Evolutionary conservation across 345 rosid genomes (phyloP).

Genomic region (Brassica juncea): DNA sequence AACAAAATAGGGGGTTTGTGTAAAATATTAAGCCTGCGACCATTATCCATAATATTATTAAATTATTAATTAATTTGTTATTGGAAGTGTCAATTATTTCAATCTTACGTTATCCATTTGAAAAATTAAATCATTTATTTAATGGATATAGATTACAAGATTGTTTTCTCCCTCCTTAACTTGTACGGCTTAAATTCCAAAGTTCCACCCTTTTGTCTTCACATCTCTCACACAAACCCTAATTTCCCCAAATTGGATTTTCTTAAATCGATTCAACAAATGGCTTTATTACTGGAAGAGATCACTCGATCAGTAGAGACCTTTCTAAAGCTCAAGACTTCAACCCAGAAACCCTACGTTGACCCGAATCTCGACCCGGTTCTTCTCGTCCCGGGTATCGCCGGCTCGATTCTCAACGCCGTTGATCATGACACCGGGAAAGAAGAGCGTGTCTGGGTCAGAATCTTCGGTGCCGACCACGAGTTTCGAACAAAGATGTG

Average conservation of each 20-base stretch:
- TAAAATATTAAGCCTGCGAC: no score
- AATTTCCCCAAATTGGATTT: constrained; percentile 26
- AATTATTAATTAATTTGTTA: no score
- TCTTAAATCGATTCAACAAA: constrained; percentile 1
- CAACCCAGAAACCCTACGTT: constrained; percentile 57
- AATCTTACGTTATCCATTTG: constrained; percentile 22
- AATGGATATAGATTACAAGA: not conserved
- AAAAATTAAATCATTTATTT: not conserved
- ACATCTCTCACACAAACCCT: not conserved
- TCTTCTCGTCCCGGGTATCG: constrained; percentile 83
- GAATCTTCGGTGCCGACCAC: constrained; percentile 77
- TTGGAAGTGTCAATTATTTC: not conserved
- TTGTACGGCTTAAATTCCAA: constrained; percentile 37
- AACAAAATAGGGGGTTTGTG: no score
- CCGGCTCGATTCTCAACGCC: constrained; percentile 80
- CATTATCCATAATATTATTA: no score
- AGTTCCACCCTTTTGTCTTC: not conserved
- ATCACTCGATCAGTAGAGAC: constrained; percentile 70
- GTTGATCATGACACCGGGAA: constrained; percentile 58
- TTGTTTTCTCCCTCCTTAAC: constrained; percentile 30
- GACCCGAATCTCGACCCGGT: constrained; percentile 93
- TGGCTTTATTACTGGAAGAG: constrained; percentile 73
- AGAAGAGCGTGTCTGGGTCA: constrained; percentile 88
- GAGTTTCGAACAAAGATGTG: constrained; percentile 81
- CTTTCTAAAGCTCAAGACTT: constrained; percentile 57